Base-by-base conservation (phyloP, 2,329 filamentous ascomycete species). In the Domatiomyces catenatus region DNA sequence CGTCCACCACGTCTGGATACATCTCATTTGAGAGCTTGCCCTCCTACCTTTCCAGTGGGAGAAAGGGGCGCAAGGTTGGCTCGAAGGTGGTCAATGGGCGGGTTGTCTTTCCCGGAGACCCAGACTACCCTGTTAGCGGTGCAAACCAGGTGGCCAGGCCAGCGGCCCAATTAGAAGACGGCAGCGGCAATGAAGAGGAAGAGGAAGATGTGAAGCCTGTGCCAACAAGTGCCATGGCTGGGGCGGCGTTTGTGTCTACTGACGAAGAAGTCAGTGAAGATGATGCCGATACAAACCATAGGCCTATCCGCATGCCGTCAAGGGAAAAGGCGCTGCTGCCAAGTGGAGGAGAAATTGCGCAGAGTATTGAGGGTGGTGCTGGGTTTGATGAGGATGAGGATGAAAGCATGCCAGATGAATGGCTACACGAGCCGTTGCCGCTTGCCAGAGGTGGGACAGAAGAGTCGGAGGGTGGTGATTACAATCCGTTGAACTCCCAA, bases 61-160 rank as follows among this genome's bases (percentile, higher is more conserved):
- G 44, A 24, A 47, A 52, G 43, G 58, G 59, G 15, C 47, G 59
- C 39, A 54, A 54, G 36, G 20, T 53, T 8, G 59, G 59, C 2
- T 54, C 56, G 6, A 59, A 56, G 36, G 48, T 60, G 15, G 43
- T 59, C 20, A 51, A 59, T 26, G 57, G 57, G 19, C 58, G 51
- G 46, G 39, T 60, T 5, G 50, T 59, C 20, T 46, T 45, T 17
- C 54, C 58, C 12, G 56, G 51, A 3, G 52, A 53, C 26, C 46
- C 50, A 43, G 53, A 48, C 39, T 54, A 57, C 26, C 50, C 50
- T 12, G 51, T 48, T 42, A 39, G 32, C 15, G 44, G 15, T 22
- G 47, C 20, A 15, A 48, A 47, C 36, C 44, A 32, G 5, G 12
- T 26, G n/a, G 26, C n/a, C n/a, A n/a, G n/a, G n/a, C n/a, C 17